These are phyloP conservation scores for Aspergillus japonicus DNA, from an alignment of 2,329 filamentous ascomycete genomes.

Conservation along the genomic window DNA sequence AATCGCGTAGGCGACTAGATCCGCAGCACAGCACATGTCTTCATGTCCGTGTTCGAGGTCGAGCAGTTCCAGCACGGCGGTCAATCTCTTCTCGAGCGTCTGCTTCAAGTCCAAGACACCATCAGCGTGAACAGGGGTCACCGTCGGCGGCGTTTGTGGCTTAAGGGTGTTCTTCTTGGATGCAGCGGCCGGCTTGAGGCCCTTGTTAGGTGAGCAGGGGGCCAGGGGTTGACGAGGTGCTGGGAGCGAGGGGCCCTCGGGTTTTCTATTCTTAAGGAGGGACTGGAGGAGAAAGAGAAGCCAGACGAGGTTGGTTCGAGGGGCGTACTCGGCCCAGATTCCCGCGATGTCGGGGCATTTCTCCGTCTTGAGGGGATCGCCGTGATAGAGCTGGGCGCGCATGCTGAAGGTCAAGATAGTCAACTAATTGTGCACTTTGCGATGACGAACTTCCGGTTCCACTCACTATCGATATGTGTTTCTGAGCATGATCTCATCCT, in stretches of 20 bases:
- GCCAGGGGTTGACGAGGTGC: slow-evolving; percentile 31
- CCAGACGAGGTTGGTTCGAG: slow-evolving; percentile 64
- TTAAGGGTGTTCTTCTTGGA: slow-evolving; percentile 2
- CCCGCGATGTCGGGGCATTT: slow-evolving; percentile 35
- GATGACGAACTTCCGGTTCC: not conserved
- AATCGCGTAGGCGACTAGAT: slow-evolving; percentile 45
- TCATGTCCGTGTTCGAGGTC: slow-evolving; percentile 40
- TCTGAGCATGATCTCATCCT: slow-evolving; percentile 41
- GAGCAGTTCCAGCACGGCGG: slow-evolving; percentile 35
- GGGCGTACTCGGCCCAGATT: slow-evolving; percentile 57
- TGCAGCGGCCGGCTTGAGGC: slow-evolving; percentile 13
- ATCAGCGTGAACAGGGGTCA: slow-evolving; percentile 9
- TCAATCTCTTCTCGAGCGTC: slow-evolving; percentile 33
- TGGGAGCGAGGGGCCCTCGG: slow-evolving; percentile 12
- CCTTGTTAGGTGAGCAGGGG: slow-evolving; percentile 34
- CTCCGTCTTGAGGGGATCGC: slow-evolving; percentile 43
- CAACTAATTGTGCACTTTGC: not conserved
- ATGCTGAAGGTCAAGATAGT: slow-evolving; percentile 30
- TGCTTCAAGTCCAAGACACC: slow-evolving; percentile 28
- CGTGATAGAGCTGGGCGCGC: slow-evolving; percentile 43
- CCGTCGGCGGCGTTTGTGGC: not conserved
- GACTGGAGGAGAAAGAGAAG: slow-evolving; percentile 60
- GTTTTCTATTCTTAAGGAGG: slow-evolving; percentile 47
- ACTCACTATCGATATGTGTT: slow-evolving; percentile 46
- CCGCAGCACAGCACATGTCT: slow-evolving; percentile 44